A percentile compares a stretch with the other conserved stretches of the same genome.
phyloP scores from a whole-genome alignment of 164 flowering plant species.

The Nelumbo lutea region DNA sequence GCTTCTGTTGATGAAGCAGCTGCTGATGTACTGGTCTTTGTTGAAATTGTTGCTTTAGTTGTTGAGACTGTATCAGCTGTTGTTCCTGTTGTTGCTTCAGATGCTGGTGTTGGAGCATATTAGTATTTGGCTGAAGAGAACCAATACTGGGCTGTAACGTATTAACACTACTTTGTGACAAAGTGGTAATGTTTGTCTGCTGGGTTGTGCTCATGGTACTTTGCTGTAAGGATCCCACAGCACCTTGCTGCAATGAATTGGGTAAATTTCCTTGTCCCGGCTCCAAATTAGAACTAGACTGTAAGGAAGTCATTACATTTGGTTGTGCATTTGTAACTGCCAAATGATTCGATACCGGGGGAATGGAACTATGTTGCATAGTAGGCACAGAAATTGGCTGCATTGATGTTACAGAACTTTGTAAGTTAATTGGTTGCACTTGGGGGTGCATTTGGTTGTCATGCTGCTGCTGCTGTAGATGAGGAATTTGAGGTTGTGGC shows the following conservation, averaged over 20 bases:
- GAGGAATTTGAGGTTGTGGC: conserved; percentile 48
- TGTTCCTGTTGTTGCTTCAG: conserved; percentile 57
- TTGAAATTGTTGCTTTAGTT: conserved; percentile 44
- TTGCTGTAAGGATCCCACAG: conserved; percentile 49
- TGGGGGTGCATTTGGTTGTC: conserved; percentile 68
- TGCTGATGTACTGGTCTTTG: conserved; percentile 57
- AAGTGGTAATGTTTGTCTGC: conserved; percentile 41
- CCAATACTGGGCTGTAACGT: conserved; percentile 49
- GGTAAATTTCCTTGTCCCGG: conserved; percentile 58
- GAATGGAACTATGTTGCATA: conserved; percentile 45
- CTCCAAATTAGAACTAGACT: conserved; percentile 52
- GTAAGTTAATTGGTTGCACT: conserved; percentile 53
- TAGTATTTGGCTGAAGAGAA: conserved; percentile 42
- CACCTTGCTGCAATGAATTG: conserved; percentile 51
- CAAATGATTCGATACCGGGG: conserved; percentile 37
- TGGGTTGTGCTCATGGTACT: conserved; percentile 47
- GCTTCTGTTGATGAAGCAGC: conserved; percentile 35
- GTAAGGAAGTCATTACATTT: conserved; percentile 47
- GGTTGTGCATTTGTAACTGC: conserved; percentile 43
- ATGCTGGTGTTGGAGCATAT: conserved; percentile 51
- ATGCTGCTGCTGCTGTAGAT: conserved; percentile 40
- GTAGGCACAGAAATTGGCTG: conserved; percentile 38
- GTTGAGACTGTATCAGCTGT: conserved; percentile 46
- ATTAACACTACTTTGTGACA: conserved; percentile 50
- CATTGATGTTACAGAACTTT: conserved; percentile 38